A percentile compares a stretch with the other conserved stretches of the same genome.
Evolutionary conservation across 257 asterid genomes (phyloP).

Genomic region (Gynochthodes officinalis): DNA sequence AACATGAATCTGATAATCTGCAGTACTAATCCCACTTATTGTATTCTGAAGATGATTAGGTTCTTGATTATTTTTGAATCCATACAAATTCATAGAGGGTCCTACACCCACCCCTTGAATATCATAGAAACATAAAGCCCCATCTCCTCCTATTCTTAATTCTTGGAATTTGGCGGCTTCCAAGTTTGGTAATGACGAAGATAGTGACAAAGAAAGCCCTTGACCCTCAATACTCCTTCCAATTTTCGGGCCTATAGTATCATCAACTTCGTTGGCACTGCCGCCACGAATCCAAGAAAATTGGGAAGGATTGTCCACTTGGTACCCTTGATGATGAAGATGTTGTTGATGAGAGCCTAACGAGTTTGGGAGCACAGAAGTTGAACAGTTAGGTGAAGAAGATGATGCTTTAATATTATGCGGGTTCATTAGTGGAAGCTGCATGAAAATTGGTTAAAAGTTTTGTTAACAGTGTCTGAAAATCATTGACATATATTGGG

Average conservation of each 20-base stretch:
- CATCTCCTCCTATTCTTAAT: slow-evolving; percentile 25
- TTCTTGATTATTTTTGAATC: slow-evolving; percentile 10
- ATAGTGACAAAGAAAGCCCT: slow-evolving; percentile 71
- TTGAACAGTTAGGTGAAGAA: slow-evolving; percentile 17
- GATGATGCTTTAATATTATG: slow-evolving; percentile 30
- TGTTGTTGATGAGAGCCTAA: slow-evolving; percentile 16
- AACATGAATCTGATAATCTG: slow-evolving; percentile 37
- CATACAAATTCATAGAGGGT: slow-evolving; percentile 12
- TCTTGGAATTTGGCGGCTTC: slow-evolving; percentile 47
- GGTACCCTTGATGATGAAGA: slow-evolving; percentile 39
- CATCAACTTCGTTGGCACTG: slow-evolving; percentile 19
- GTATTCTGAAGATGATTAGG: slow-evolving; percentile 15
- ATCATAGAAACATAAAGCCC: slow-evolving; percentile 33
- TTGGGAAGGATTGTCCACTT: slow-evolving; percentile 35
- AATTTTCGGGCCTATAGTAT: slow-evolving; percentile 12
- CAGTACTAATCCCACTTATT: not conserved
- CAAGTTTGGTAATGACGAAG: slow-evolving; percentile 45
- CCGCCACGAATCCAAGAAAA: slow-evolving; percentile 35
- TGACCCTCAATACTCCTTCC: slow-evolving; percentile 44
- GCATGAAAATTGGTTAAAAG: slow-evolving; percentile 26
- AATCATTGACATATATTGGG: not conserved
- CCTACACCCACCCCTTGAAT: slow-evolving; percentile 22
- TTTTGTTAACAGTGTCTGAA: not conserved
- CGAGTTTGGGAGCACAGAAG: slow-evolving; percentile 21
- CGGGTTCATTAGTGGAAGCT: slow-evolving; percentile 45